Evolutionary conservation across 179 eudicot genomes (phyloP).

Genomic region (Silene noctiflora): DNA sequence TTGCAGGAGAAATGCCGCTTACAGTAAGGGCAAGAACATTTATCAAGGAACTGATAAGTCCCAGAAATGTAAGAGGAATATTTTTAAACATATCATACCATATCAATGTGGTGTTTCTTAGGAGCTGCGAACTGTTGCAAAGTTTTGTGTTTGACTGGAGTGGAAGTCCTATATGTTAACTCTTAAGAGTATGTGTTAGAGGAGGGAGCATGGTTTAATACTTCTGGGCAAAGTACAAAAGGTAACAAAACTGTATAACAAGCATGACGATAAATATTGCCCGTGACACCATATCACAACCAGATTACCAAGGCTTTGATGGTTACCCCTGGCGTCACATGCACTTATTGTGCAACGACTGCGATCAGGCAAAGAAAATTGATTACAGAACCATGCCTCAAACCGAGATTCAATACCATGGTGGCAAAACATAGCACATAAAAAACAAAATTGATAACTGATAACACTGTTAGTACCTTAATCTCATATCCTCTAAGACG

Average conservation of each 20-base stretch:
- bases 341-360: background rate
- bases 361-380: background rate
- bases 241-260: too few species aligned
- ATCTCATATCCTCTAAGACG: slow-evolving; percentile 91
- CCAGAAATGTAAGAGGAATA: background rate
- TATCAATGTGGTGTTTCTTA: too few species aligned
- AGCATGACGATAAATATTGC: too few species aligned
- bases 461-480: slow-evolving; percentile 46
- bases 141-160: background rate
- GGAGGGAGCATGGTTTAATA: too few species aligned
- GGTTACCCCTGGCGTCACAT: background rate
- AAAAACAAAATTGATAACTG: background rate
- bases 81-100: too few species aligned
- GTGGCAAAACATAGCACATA: background rate
- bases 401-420: background rate
- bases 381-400: background rate
- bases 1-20: too few species aligned
- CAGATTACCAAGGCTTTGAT: too few species aligned
- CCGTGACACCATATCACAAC: too few species aligned
- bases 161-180: background rate
- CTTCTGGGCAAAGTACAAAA: too few species aligned
- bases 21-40: background rate
- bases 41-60: background rate
- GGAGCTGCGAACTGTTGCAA: too few species aligned
- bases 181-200: too few species aligned